A percentile compares a stretch with the other conserved stretches of the same genome.
Evolutionary conservation across 2,329 filamentous ascomycete species (phyloP).

Genomic region (Verticillium tricorpus): DNA sequence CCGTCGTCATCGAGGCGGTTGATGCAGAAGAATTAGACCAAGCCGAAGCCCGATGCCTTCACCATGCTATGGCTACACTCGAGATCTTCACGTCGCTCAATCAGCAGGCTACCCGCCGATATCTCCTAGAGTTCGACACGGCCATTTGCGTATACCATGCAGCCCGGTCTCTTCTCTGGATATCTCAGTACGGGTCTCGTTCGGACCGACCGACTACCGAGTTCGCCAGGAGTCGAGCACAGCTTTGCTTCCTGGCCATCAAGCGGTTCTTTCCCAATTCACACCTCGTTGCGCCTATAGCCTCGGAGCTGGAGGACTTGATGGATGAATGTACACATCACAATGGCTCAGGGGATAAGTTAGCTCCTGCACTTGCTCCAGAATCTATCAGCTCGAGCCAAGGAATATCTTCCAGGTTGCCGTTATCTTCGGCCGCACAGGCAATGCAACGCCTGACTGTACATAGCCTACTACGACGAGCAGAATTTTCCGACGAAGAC

Average conservation of each 20-base stretch:
- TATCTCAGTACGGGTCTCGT: slow-evolving; percentile 17
- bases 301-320: not conserved
- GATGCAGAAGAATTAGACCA: slow-evolving; percentile 19
- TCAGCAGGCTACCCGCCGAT: slow-evolving; percentile 19
- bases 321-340: too few relatives aligned
- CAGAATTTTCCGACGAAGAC: slow-evolving; percentile 31
- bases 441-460: slow-evolving; percentile 30
- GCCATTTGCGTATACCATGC: slow-evolving; percentile 37
- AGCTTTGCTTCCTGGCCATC: not conserved
- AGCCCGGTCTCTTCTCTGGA: slow-evolving; percentile 26
- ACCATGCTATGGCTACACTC: slow-evolving; percentile 22
- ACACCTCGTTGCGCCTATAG: not conserved
- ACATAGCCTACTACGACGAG: slow-evolving; percentile 33
- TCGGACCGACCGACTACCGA: slow-evolving; percentile 1
- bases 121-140: slow-evolving; percentile 25
- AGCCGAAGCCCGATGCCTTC: slow-evolving; percentile 26
- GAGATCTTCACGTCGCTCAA: slow-evolving; percentile 24
- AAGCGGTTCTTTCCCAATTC: too few relatives aligned
- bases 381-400: not conserved
- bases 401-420: not conserved
- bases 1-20: slow-evolving; percentile 14
- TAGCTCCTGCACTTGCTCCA: too few relatives aligned
- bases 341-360: too few relatives aligned
- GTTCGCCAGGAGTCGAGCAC: slow-evolving; percentile 15
- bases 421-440: slow-evolving; percentile 20